These are phyloP conservation scores for Yamadazyma songkhlaensis DNA, from an alignment of 1,139 yeast species.

Conservation along the genomic window DNA sequence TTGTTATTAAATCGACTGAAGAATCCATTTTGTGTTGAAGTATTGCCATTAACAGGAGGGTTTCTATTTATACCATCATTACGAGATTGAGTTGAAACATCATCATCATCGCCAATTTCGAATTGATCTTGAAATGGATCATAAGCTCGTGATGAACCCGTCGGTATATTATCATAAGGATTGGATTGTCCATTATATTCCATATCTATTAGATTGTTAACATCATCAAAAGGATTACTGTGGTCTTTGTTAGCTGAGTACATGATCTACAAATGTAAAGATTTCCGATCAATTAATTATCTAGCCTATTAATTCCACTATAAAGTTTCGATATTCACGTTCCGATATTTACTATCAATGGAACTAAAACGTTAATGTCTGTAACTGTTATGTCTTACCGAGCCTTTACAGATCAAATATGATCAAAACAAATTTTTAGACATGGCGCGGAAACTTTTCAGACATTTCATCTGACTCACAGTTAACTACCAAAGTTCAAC, in stretches of 20 bases:
- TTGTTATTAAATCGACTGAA: conserved; percentile 8
- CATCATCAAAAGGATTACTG: conserved; percentile 22
- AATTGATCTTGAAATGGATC: conserved; percentile 17
- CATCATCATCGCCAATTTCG: conserved; percentile 8
- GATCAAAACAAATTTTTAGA: too few relatives aligned
- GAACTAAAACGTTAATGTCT: too few relatives aligned
- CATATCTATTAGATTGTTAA: conserved; percentile 33
- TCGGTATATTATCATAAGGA: conserved; percentile 12
- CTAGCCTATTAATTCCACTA: too few relatives aligned
- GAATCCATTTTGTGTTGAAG: conserved; percentile 4
- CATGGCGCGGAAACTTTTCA: too few relatives aligned
- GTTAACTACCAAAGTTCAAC: too few relatives aligned
- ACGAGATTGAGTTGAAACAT: conserved; percentile 3
- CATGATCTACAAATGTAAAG: conserved; percentile 5
- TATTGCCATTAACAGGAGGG: neutral
- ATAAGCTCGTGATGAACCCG: conserved; percentile 7
- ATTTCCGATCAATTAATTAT: neutral
- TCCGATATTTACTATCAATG: too few relatives aligned
- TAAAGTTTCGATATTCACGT: too few relatives aligned
- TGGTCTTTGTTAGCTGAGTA: conserved; percentile 6
- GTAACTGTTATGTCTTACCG: too few relatives aligned
- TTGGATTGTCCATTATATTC: conserved; percentile 16
- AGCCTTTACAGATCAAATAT: too few relatives aligned
- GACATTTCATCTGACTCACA: too few relatives aligned
- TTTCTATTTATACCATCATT: neutral